Percentiles rank a stretch among this genome's conserved stretches.
Conservation (phyloP, 768 basidiomycete species). For the Clavaria fumosa region DNA sequence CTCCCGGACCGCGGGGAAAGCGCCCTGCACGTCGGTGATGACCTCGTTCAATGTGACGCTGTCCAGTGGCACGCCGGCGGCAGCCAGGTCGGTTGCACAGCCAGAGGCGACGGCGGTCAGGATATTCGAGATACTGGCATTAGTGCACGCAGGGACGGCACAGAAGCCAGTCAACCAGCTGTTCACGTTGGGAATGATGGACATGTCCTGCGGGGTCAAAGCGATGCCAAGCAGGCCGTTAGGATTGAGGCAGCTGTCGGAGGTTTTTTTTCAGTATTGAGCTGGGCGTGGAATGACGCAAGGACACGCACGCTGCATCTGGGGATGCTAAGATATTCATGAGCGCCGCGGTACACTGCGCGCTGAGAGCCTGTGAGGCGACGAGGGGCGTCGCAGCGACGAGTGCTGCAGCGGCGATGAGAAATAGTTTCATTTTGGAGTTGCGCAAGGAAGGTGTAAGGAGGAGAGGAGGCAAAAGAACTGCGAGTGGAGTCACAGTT, state of each 20-base stretch:
- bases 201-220: constrained; percentile 17
- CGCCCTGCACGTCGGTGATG: constrained; percentile 35
- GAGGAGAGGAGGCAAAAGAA: too few species aligned
- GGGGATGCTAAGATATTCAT: constrained; percentile 3
- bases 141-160: constrained; percentile 30
- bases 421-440: too few species aligned
- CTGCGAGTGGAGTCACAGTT: too few species aligned
- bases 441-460: too few species aligned
- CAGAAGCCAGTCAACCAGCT: constrained; percentile 38
- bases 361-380: too few species aligned
- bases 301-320: not conserved
- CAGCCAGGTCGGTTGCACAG: constrained; percentile 26
- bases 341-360: too few species aligned
- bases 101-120: constrained; percentile 30
- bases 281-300: not conserved
- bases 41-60: constrained; percentile 31
- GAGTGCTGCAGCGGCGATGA: too few species aligned
- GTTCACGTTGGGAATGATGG: constrained; percentile 27
- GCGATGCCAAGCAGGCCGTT: constrained; percentile 14
- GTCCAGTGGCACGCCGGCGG: constrained; percentile 16
- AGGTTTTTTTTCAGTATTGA: not conserved
- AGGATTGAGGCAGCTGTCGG: constrained; percentile 25
- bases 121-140: constrained; percentile 30
- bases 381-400: too few species aligned
- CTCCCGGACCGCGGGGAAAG: constrained; percentile 6